These are phyloP conservation scores for Aspergillus cavernicola DNA, from an alignment of 495 filamentous ascomycete species.

Conservation along the genomic window DNA sequence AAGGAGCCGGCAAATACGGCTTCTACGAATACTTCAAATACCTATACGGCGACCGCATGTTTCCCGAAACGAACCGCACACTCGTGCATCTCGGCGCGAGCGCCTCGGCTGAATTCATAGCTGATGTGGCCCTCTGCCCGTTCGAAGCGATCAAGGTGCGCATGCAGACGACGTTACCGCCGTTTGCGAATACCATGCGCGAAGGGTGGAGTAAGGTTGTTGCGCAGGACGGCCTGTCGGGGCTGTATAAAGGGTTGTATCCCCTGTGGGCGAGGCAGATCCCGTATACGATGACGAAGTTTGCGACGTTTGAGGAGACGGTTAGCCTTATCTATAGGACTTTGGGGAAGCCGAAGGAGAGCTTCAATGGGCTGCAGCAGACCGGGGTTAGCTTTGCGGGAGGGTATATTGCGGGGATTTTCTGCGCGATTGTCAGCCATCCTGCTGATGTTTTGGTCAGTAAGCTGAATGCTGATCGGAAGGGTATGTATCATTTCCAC, in stretches of 20 bases:
- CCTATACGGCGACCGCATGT: slow-evolving; percentile 60
- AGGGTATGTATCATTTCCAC: slow-evolving; percentile 43
- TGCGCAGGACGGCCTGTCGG: slow-evolving; percentile 53
- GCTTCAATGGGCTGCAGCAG: slow-evolving; percentile 58
- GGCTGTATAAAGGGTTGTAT: slow-evolving; percentile 65
- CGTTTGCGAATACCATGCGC: slow-evolving; percentile 56
- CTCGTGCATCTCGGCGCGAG: slow-evolving; percentile 61
- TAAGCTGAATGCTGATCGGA: slow-evolving; percentile 63
- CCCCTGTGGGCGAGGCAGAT: slow-evolving; percentile 71
- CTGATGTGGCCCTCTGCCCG: slow-evolving; percentile 64
- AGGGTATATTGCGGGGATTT: slow-evolving; percentile 70
- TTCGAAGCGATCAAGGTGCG: slow-evolving; percentile 69
- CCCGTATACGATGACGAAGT: slow-evolving; percentile 75
- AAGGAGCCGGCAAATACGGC: slow-evolving; percentile 76
- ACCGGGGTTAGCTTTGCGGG: slow-evolving; percentile 67
- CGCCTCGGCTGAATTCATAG: slow-evolving; percentile 65
- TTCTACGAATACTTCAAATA: slow-evolving; percentile 77
- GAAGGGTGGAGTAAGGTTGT: slow-evolving; percentile 62
- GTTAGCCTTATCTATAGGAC: slow-evolving; percentile 59
- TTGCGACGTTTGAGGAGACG: slow-evolving; percentile 69
- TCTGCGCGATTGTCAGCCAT: slow-evolving; percentile 62
- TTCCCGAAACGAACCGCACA: slow-evolving; percentile 60
- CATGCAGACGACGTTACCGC: slow-evolving; percentile 69
- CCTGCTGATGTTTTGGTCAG: slow-evolving; percentile 72
- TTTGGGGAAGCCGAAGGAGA: slow-evolving; percentile 63